Evolutionary conservation across 2,329 filamentous ascomycete genomes (phyloP).

Genomic region (Purpureocillium takamizusanense): DNA sequence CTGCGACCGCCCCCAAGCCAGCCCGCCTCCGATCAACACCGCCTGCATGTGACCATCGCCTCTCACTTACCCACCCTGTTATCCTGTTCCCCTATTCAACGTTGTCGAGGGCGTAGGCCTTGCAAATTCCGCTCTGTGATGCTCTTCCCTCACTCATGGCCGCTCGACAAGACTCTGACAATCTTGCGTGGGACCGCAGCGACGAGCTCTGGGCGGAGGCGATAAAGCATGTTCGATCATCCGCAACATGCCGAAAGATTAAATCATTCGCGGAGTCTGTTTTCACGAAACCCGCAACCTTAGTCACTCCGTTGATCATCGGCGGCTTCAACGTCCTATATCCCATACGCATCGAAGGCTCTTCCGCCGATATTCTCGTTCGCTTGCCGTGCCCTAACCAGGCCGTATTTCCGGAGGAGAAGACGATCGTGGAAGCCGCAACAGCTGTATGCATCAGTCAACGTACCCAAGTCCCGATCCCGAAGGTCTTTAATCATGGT

Average conservation of each 20-base stretch:
- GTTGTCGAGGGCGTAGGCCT: too few species aligned
- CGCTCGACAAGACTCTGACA: slow-evolving; percentile 17
- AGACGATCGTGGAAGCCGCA: slow-evolving; percentile 13
- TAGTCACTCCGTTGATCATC: slow-evolving; percentile 13
- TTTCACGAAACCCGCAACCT: slow-evolving; percentile 8
- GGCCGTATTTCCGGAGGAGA: slow-evolving; percentile 12
- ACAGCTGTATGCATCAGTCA: slow-evolving; percentile 9
- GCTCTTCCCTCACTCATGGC: too few species aligned
- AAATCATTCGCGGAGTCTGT: slow-evolving; percentile 9
- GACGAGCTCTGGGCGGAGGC: slow-evolving; percentile 17
- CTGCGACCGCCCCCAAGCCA: too few species aligned
- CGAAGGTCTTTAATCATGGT: slow-evolving; percentile 12
- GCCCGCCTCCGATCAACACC: too few species aligned
- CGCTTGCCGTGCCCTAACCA: slow-evolving; percentile 14
- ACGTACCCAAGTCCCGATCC: slow-evolving; percentile 14
- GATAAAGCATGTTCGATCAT: slow-evolving; percentile 11
- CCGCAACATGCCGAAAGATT: slow-evolving; percentile 10
- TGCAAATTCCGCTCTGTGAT: too few species aligned
- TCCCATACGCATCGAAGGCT: slow-evolving; percentile 9
- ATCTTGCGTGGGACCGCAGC: slow-evolving; percentile 19
- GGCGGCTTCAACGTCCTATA: slow-evolving; percentile 20
- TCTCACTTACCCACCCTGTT: too few species aligned
- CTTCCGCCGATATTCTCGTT: slow-evolving; percentile 8
- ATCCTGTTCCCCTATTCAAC: too few species aligned
- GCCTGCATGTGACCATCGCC: too few species aligned